A percentile compares a stretch with the other conserved stretches of the same genome.
These are phyloP conservation scores for Podospora pseudoanserina DNA, from an alignment of 495 filamentous ascomycete genomes.

Conservation along the genomic window DNA sequence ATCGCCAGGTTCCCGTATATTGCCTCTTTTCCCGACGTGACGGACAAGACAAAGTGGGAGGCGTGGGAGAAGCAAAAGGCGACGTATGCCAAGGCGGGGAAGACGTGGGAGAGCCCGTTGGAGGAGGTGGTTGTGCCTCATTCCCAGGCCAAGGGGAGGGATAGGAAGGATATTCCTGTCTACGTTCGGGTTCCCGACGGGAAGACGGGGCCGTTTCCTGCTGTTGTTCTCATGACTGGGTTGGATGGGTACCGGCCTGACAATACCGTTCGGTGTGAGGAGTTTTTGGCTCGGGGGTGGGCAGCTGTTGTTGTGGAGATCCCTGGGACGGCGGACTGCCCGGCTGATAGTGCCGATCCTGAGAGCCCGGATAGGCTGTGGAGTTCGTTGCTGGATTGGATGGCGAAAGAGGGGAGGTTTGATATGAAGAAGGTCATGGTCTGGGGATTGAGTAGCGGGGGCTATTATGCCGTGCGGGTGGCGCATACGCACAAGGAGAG, in stretches of 20 bases:
- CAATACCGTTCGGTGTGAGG: conserved; percentile 66
- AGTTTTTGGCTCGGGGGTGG: conserved; percentile 60
- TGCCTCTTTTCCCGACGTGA: conserved; percentile 42
- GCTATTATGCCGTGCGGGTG: conserved; percentile 71
- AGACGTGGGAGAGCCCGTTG: conserved; percentile 52
- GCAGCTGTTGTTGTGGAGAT: conserved; percentile 65
- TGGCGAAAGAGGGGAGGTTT: conserved; percentile 54
- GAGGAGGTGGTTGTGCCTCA: conserved; percentile 61
- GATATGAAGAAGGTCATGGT: conserved; percentile 59
- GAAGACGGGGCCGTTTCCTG: conserved; percentile 46
- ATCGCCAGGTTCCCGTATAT: conserved; percentile 73
- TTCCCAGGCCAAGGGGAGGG: conserved; percentile 38
- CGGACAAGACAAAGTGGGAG: conserved; percentile 48
- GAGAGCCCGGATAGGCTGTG: conserved; percentile 54
- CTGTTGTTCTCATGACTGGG: conserved; percentile 69
- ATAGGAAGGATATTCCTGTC: conserved; percentile 59
- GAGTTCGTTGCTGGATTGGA: conserved; percentile 64
- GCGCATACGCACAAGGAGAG: conserved; percentile 64
- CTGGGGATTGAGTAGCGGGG: conserved; percentile 73
- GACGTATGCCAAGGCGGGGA: conserved; percentile 57
- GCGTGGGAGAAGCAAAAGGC: conserved; percentile 68
- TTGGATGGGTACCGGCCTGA: conserved; percentile 78
- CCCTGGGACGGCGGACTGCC: conserved; percentile 76
- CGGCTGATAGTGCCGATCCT: conserved; percentile 55
- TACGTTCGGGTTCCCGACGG: conserved; percentile 57